phyloP scores from a whole-genome alignment of 208 protist genomes.

The Leishmania mexicana region DNA sequence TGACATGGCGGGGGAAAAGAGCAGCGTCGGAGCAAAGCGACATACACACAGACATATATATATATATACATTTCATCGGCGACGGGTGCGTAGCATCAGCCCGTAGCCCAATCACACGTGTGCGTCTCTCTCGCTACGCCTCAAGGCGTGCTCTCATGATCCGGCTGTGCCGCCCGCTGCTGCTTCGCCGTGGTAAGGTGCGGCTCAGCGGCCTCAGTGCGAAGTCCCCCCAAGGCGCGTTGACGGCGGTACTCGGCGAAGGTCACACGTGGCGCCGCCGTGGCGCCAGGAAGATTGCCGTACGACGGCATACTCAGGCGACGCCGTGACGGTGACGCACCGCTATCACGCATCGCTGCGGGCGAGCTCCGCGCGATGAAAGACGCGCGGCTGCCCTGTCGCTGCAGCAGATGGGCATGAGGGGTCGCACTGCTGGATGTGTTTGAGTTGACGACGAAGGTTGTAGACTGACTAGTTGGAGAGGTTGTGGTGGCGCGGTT shows the following conservation, averaged over 20 bases:
- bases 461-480: neutral
- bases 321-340: slow-evolving; percentile 13
- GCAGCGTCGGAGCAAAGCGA: too few species aligned
- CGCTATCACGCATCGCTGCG: neutral
- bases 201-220: slow-evolving; percentile 13
- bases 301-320: slow-evolving; percentile 8
- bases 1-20: too few species aligned
- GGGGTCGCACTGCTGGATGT: neutral
- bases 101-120: neutral
- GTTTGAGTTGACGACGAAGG: neutral
- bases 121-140: neutral
- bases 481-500: neutral
- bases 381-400: neutral
- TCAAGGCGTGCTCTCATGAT: slow-evolving; percentile 5
- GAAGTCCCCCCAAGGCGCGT: slow-evolving; percentile 22
- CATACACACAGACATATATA: neutral
- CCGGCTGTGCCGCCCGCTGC: slow-evolving; percentile 13
- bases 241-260: slow-evolving; percentile 36
- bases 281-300: neutral
- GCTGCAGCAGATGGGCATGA: neutral
- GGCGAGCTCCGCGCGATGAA: neutral
- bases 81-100: neutral
- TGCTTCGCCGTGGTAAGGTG: slow-evolving; percentile 13
- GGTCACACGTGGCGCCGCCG: slow-evolving; percentile 18
- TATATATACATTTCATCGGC: neutral